Evolutionary conservation across 1,139 yeast species (phyloP), one percentile per base, ranked within the genome.

Genomic region (Nakaseomyces bracarensis): DNA sequence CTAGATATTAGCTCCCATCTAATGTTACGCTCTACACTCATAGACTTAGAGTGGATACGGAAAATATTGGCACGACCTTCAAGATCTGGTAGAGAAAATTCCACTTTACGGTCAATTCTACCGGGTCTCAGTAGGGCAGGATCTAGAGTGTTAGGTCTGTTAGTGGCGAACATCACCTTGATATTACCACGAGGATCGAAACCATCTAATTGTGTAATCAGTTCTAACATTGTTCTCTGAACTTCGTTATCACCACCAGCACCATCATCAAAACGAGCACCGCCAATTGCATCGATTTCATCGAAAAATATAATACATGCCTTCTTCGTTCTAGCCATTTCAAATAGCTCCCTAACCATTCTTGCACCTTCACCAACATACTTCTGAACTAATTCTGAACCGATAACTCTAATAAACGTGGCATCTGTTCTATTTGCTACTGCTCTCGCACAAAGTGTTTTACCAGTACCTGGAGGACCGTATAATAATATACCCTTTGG

Each of bases 201-300:
- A 44, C 98, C 98, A 66, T 91, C 98, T 58, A 91, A 72, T 65
- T 91, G 98, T 33, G 97, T 87, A 61, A 91, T 89, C 57, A 91
- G 77, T 66, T 91, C 98, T 77, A 91, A 76, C 98, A 91, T 91
- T 43, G 98, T 91, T 71, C 98, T 78, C 68, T 91, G 98, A 43
- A 91, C 98, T 70, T 91, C 98, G 62, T 89, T 91, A 66, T 91
- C 98, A 56, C 98, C 98, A 54, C 98, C 98, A 15, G 97, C 98
- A 54, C 97, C 97, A 64, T 91, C 98, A 64, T 91, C 98, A 63
- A 91, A 91, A 65, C 98, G 80, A 7, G 97, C 97, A 22, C 97
- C 97, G 51, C 98, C 98, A 66, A 91, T 86, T 30, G 98, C 97
- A 69, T 91, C 98, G 52, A 91, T 83, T 70, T 91, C 98, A 67